Evolutionary conservation across 208 protist genomes (phyloP).

Genomic region (Leishmania tarentolae): DNA sequence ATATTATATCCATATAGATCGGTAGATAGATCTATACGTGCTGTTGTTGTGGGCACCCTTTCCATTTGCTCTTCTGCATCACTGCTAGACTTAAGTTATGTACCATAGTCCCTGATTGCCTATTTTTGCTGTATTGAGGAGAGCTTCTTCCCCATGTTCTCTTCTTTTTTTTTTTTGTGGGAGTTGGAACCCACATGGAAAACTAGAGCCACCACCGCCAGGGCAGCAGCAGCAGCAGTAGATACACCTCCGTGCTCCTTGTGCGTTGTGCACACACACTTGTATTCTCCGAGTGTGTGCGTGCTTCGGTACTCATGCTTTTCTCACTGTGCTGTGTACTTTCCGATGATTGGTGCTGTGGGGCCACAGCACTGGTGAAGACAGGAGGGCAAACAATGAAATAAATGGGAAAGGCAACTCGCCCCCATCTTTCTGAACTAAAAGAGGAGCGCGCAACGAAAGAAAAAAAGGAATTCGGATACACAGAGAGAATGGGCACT

Average conservation of each 20-base stretch:
- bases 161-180: not conserved
- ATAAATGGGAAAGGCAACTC: too few relatives aligned
- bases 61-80: not conserved
- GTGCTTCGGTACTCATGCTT: not conserved
- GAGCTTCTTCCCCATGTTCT: not conserved
- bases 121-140: not conserved
- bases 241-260: not conserved
- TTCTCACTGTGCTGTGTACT: not conserved
- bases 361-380: too few relatives aligned
- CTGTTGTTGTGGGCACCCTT: not conserved
- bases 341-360: too few relatives aligned
- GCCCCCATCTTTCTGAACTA: not conserved
- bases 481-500: not conserved
- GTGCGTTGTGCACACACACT: not conserved
- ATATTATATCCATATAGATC: too few relatives aligned
- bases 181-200: not conserved
- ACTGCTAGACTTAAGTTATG: not conserved
- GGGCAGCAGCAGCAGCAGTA: too few relatives aligned
- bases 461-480: not conserved
- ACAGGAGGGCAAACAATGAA: too few relatives aligned
- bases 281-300: not conserved
- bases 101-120: constrained; percentile 4
- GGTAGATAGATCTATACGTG: too few relatives aligned
- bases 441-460: not conserved
- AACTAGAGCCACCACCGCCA: not conserved